phyloP scores from a whole-genome alignment of 2,329 filamentous ascomycete genomes.

The Diplodia intermedia region DNA sequence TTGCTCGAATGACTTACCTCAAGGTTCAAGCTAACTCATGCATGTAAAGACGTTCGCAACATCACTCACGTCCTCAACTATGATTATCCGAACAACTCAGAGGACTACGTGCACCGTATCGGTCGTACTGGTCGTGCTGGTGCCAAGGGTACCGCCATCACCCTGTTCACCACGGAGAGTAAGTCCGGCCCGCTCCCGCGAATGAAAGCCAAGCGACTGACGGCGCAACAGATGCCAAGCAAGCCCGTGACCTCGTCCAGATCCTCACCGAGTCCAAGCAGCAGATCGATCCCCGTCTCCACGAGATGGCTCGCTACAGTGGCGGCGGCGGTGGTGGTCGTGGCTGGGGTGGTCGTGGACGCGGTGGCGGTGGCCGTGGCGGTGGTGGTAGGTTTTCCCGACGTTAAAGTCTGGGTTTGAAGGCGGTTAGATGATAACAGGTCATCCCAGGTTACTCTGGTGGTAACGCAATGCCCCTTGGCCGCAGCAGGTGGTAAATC shows the following conservation, averaged over 20 bases:
- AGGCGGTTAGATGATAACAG: slow-evolving; percentile 28
- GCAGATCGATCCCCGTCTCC: slow-evolving; percentile 92
- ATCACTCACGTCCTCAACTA: slow-evolving; percentile 99
- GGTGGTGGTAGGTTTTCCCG: slow-evolving; percentile 53
- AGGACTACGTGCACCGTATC: slow-evolving; percentile 74
- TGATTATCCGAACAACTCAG: slow-evolving; percentile 96
- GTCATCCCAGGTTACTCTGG: slow-evolving; percentile 36
- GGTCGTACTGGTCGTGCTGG: slow-evolving; percentile 76
- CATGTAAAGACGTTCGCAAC: slow-evolving; percentile 95
- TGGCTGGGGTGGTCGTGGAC: slow-evolving; percentile 71
- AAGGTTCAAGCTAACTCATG: slow-evolving; percentile 75
- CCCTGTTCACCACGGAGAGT: slow-evolving; percentile 99
- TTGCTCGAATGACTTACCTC: slow-evolving; percentile 54
- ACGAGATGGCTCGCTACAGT: slow-evolving; percentile 93
- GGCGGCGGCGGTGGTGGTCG: slow-evolving; percentile 78
- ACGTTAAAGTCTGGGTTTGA: slow-evolving; percentile 7
- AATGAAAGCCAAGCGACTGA: slow-evolving; percentile 32
- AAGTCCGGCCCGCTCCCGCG: slow-evolving; percentile 57
- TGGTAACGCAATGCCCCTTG: slow-evolving; percentile 49
- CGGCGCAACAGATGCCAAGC: slow-evolving; percentile 55
- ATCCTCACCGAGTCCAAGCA: slow-evolving; percentile 97
- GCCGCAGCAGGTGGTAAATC: slow-evolving; percentile 51
- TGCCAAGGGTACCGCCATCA: slow-evolving; percentile 94
- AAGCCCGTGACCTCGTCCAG: slow-evolving; percentile 91
- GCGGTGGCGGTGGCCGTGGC: slow-evolving; percentile 70